Evolutionary conservation across 768 basidiomycete species (phyloP).

Genomic region (Tephrocybe rancida): DNA sequence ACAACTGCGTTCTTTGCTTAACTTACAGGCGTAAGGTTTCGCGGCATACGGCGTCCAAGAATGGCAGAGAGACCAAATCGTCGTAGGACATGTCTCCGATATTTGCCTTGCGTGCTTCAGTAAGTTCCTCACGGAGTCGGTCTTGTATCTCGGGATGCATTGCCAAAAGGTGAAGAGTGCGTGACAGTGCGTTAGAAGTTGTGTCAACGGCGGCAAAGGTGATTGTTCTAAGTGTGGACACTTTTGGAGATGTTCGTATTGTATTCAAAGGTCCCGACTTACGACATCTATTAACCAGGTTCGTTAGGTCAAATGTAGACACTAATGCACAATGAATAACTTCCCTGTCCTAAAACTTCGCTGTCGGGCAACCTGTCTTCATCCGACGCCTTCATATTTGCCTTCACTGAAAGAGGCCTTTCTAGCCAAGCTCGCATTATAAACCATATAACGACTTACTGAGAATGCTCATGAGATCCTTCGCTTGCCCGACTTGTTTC

Average conservation of each 20-base stretch:
- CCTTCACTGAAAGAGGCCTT: constrained; percentile 2
- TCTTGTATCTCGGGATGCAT: constrained; percentile 25
- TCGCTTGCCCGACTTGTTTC: constrained; percentile 8
- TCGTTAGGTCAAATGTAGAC: not conserved
- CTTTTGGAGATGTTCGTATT: not conserved
- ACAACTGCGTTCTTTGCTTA: not conserved
- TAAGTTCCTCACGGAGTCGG: constrained; percentile 24
- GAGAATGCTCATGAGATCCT: constrained; percentile 11
- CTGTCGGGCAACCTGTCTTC: constrained; percentile 10
- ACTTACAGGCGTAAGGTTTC: constrained; percentile 1
- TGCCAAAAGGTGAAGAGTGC: constrained; percentile 25
- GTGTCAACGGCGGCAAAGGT: constrained; percentile 30
- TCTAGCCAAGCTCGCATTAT: not conserved
- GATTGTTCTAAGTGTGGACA: constrained; percentile 20
- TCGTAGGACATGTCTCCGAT: constrained; percentile 24
- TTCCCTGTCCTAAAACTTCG: constrained; percentile 10
- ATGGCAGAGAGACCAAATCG: constrained; percentile 14
- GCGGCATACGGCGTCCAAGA: not conserved
- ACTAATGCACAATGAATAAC: not conserved
- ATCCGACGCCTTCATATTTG: constrained; percentile 6
- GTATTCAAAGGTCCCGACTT: not conserved
- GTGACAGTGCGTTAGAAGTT: constrained; percentile 24
- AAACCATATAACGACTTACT: not conserved
- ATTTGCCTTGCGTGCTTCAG: constrained; percentile 8
- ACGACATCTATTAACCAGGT: constrained; percentile 1